Percentiles rank a stretch among this genome's conserved stretches.
Conservation (phyloP, 2,329 filamentous ascomycete species). For the Botryotinia narcissicola region DNA sequence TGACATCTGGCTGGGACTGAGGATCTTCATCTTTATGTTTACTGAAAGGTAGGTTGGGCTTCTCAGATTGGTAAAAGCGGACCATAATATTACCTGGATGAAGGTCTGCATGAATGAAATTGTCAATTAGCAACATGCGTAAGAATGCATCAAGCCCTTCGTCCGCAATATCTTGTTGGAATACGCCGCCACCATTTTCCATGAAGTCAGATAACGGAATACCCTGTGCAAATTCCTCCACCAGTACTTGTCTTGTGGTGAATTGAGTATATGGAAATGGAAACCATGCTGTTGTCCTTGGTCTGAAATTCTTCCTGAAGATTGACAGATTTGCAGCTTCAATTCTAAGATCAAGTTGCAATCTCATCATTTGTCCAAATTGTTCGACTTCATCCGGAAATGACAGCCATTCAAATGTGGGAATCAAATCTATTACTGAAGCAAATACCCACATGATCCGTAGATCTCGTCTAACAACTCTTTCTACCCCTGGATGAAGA, state of each 20-base stretch:
- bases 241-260: conserved; percentile 84
- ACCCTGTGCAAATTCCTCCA: conserved; percentile 94
- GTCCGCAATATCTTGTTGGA: conserved; percentile 90
- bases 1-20: conserved; percentile 67
- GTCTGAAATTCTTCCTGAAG: conserved; percentile 87
- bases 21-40: conserved; percentile 39
- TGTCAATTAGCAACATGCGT: conserved; percentile 94
- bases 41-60: conserved; percentile 61
- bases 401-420: conserved; percentile 95
- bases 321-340: conserved; percentile 86
- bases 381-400: conserved; percentile 90
- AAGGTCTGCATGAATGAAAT: conserved; percentile 94
- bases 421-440: conserved; percentile 75
- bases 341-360: conserved; percentile 94
- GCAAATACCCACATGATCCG: conserved; percentile 95
- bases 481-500: conserved; percentile 86
- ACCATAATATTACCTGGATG: conserved; percentile 99
- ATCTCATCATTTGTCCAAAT: conserved; percentile 97
- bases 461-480: conserved; percentile 84
- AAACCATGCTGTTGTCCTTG: conserved; percentile 91
- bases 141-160: conserved; percentile 95
- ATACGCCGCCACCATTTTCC: conserved; percentile 85
- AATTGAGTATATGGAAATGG: conserved; percentile 92
- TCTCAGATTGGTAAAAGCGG: conserved; percentile 84
- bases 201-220: conserved; percentile 89